phyloP scores from a whole-genome alignment of 1,139 yeast species.

The Starmera stellimalicola region DNA sequence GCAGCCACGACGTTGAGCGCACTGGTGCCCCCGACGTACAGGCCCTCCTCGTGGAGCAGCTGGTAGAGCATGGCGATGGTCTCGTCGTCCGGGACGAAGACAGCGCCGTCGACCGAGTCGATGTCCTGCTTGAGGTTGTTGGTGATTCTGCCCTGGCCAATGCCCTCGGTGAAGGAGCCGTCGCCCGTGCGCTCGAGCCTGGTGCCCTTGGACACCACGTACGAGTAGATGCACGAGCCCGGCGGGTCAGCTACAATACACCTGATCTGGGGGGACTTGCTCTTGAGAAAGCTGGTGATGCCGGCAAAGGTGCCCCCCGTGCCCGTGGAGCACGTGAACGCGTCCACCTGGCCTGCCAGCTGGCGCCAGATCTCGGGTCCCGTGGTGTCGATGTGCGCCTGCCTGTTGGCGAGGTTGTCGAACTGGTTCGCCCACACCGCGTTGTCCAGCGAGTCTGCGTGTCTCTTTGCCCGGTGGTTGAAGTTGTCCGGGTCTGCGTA shows the following conservation, averaged over 20 bases:
- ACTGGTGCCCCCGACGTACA: conserved; percentile 84
- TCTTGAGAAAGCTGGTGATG: conserved; percentile 63
- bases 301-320: conserved; percentile 93
- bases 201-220: conserved; percentile 58
- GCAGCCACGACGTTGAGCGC: conserved; percentile 84
- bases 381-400: conserved; percentile 83
- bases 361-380: conserved; percentile 96
- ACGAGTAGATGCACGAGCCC: conserved; percentile 77
- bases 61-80: conserved; percentile 76
- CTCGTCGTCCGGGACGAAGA: conserved; percentile 56
- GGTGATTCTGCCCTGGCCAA: conserved; percentile 91
- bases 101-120: conserved; percentile 56
- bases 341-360: conserved; percentile 69
- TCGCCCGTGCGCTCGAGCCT: conserved; percentile 61
- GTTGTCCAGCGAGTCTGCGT: conserved; percentile 63
- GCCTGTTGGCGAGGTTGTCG: conserved; percentile 79
- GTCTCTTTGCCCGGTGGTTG: conserved; percentile 78
- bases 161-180: conserved; percentile 80
- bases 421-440: conserved; percentile 93
- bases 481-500: conserved; percentile 72
- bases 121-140: conserved; percentile 69
- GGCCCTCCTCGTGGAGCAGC: conserved; percentile 80
- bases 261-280: conserved; percentile 47
- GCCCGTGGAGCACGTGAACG: conserved; percentile 83
- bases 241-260: conserved; percentile 86